These are phyloP conservation scores for Tylopilus orsonianus DNA, from an alignment of 1,284 basidiomycete genomes.

Conservation along the genomic window DNA sequence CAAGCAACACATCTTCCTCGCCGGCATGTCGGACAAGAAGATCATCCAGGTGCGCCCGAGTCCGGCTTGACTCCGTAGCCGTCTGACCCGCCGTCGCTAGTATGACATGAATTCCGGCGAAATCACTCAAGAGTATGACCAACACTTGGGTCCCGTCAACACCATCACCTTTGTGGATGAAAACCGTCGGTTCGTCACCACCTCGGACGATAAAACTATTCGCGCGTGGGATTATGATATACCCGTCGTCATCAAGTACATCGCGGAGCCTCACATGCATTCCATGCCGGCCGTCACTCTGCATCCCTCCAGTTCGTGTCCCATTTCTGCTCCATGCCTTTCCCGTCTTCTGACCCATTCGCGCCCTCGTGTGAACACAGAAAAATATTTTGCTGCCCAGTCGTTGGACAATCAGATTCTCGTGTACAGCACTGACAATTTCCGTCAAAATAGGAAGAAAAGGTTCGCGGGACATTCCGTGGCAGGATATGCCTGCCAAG, in stretches of 20 bases:
- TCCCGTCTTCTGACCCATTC: background rate
- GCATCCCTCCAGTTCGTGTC: slow-evolving; percentile 85
- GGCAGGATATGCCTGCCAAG: slow-evolving; percentile 95
- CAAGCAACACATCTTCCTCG: slow-evolving; percentile 95
- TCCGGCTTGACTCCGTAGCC: background rate
- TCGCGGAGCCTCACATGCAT: slow-evolving; percentile 99
- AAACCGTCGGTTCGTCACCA: slow-evolving; percentile 95
- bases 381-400: slow-evolving; percentile 96
- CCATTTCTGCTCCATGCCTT: background rate
- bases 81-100: slow-evolving; percentile 42
- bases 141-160: slow-evolving; percentile 97
- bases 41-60: slow-evolving; percentile 80
- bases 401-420: slow-evolving; percentile 98
- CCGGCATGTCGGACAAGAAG: slow-evolving; percentile 99
- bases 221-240: slow-evolving; percentile 99
- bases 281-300: slow-evolving; percentile 97
- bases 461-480: slow-evolving; percentile 96
- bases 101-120: slow-evolving; percentile 93
- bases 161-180: slow-evolving; percentile 98
- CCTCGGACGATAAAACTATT: slow-evolving; percentile 99
- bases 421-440: slow-evolving; percentile 94
- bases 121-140: slow-evolving; percentile 97
- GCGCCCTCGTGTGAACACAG: slow-evolving; percentile 40
- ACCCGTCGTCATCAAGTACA: slow-evolving; percentile 99
- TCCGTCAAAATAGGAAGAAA: slow-evolving; percentile 98